A percentile compares a stretch with the other conserved stretches of the same genome.
These are phyloP conservation scores for Alternaria solani DNA, from an alignment of 2,329 filamentous ascomycete species.

Conservation along the genomic window DNA sequence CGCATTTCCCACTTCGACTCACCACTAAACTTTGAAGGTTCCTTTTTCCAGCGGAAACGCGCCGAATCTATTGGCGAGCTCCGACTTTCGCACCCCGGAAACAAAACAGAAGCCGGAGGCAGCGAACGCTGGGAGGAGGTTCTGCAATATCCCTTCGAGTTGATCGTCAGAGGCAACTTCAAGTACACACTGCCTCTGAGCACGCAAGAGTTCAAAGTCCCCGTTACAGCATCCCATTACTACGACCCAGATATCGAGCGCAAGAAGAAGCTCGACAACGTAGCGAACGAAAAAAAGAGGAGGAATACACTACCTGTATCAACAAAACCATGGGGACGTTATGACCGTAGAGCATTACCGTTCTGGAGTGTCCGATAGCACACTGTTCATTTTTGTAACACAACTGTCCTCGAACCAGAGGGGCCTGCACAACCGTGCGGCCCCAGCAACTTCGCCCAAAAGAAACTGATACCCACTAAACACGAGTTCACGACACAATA, in stretches of 20 bases:
- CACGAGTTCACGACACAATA: conserved; percentile 49
- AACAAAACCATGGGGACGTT: conserved; percentile 38
- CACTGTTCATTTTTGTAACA: conserved; percentile 29
- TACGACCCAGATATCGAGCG: conserved; percentile 49
- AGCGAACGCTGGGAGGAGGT: conserved; percentile 89
- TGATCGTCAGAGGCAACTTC: conserved; percentile 89
- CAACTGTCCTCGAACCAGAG: conserved; percentile 23
- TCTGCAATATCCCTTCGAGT: conserved; percentile 88
- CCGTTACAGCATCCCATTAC: conserved; percentile 52
- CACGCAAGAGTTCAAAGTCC: conserved; percentile 62
- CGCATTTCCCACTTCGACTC: conserved; percentile 88
- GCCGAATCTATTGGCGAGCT: conserved; percentile 83
- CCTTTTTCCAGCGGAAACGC: conserved; percentile 77
- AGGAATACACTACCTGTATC: conserved; percentile 26
- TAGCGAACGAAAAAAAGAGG: conserved; percentile 19
- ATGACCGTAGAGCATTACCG: conserved; percentile 35
- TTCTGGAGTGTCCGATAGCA: conserved; percentile 27
- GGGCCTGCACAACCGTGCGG: conserved; percentile 16
- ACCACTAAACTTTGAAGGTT: conserved; percentile 86
- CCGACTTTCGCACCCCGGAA: conserved; percentile 82
- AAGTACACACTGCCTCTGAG: conserved; percentile 76
- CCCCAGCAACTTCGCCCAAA: conserved; percentile 33
- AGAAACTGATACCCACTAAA: conserved; percentile 49
- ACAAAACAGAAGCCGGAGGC: conserved; percentile 83
- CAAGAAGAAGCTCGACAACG: conserved; percentile 36